Evolutionary conservation across 1,284 basidiomycete species (phyloP).

Genomic region (Malassezia furfur): DNA sequence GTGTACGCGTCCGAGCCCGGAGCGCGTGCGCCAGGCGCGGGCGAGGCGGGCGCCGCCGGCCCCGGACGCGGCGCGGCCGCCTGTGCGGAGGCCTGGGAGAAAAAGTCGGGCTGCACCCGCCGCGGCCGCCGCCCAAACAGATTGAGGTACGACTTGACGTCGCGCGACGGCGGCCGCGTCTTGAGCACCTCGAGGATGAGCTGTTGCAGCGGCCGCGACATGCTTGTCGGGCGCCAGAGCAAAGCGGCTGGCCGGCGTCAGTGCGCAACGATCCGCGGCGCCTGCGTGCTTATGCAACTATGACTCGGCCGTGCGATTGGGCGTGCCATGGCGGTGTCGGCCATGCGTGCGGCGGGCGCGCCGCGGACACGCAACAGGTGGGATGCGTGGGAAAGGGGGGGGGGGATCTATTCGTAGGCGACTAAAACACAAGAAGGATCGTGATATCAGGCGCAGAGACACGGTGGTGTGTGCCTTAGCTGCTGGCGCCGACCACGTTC

Average conservation of each 20-base stretch:
- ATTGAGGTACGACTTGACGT: conserved; percentile 78
- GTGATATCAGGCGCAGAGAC: too few relatives aligned
- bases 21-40: neutral
- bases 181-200: conserved; percentile 91
- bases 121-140: conserved; percentile 56
- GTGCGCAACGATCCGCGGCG: too few relatives aligned
- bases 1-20: neutral
- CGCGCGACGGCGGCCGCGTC: conserved; percentile 81
- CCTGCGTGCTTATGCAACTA: too few relatives aligned
- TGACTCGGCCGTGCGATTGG: too few relatives aligned
- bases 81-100: neutral
- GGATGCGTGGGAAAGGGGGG: too few relatives aligned
- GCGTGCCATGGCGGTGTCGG: too few relatives aligned
- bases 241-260: too few relatives aligned
- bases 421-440: too few relatives aligned
- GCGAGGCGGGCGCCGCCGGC: neutral
- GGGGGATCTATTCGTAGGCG: too few relatives aligned
- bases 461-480: neutral
- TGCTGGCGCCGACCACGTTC: conserved; percentile 11
- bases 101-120: neutral
- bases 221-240: neutral
- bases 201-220: conserved; percentile 58
- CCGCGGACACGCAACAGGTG: too few relatives aligned
- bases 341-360: too few relatives aligned
- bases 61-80: neutral